phyloP scores from a whole-genome alignment of 441 rosid species.

The Breynia disticha region DNA sequence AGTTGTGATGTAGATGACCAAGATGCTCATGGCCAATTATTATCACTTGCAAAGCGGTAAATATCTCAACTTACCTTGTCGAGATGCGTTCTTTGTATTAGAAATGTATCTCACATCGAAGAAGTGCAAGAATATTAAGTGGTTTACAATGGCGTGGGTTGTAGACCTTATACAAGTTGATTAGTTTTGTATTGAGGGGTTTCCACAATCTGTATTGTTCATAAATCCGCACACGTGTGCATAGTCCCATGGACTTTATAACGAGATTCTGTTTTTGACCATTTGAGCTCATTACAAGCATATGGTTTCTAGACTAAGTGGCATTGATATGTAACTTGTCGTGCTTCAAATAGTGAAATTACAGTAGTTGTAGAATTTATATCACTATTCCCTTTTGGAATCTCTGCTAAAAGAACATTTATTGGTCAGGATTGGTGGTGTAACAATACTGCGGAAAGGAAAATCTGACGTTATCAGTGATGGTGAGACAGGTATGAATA shows the following conservation, averaged over 20 bases:
- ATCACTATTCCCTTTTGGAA: not conserved
- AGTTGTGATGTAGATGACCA: slow-evolving; percentile 55
- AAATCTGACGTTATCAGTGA: slow-evolving; percentile 72
- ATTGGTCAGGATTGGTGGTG: slow-evolving; percentile 65
- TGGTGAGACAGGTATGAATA: slow-evolving; percentile 58
- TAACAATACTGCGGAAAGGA: slow-evolving; percentile 78
- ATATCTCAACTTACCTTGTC: slow-evolving; percentile 1
- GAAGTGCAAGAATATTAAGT: too few relatives aligned
- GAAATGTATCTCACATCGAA: not conserved
- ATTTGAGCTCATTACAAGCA: too few relatives aligned
- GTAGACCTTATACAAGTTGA: too few relatives aligned
- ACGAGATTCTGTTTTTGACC: too few relatives aligned
- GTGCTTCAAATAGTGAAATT: not conserved
- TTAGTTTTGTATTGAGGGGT: too few relatives aligned
- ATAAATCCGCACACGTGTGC: too few relatives aligned
- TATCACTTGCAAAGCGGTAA: slow-evolving; percentile 64
- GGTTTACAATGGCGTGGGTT: too few relatives aligned
- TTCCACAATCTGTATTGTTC: too few relatives aligned
- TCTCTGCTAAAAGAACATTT: slow-evolving; percentile 1
- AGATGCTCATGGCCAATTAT: slow-evolving; percentile 49
- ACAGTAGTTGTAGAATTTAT: not conserved
- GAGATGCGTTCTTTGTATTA: too few relatives aligned
- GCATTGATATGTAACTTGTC: not conserved
- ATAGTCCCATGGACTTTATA: too few relatives aligned
- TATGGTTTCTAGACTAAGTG: not conserved